Evolutionary conservation across 1,139 yeast genomes (phyloP).

Genomic region (Suhomyces taliae): DNA sequence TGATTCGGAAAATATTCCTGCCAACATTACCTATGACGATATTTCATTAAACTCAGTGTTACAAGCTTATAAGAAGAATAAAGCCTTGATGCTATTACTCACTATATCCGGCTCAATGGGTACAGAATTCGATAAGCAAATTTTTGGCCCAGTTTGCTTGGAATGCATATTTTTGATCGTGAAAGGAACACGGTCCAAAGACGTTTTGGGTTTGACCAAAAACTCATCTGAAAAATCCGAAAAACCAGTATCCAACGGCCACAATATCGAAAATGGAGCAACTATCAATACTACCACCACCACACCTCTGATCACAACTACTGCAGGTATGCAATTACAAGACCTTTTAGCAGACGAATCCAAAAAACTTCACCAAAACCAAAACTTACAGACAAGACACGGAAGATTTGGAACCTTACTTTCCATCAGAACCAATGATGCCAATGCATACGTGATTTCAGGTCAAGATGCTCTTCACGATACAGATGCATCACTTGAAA

Average conservation of each 20-base stretch:
- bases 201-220: constrained; percentile 12
- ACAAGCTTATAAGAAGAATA: constrained; percentile 58
- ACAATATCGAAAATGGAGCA: not conserved
- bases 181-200: constrained; percentile 51
- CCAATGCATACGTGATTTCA: constrained; percentile 62
- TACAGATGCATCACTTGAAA: constrained; percentile 43
- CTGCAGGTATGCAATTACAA: constrained; percentile 44
- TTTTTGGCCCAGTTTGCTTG: constrained; percentile 62
- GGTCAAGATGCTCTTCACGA: constrained; percentile 69
- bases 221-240: not conserved
- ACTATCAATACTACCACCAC: constrained; percentile 7
- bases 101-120: constrained; percentile 69
- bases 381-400: constrained; percentile 69
- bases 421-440: constrained; percentile 60
- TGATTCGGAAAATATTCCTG: constrained; percentile 50
- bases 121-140: constrained; percentile 57
- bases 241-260: not conserved
- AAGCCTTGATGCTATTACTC: constrained; percentile 68
- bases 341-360: constrained; percentile 61
- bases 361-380: constrained; percentile 49
- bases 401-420: constrained; percentile 88
- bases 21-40: constrained; percentile 59
- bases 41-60: constrained; percentile 63
- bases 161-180: constrained; percentile 70
- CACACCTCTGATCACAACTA: constrained; percentile 21